Evolutionary conservation across 345 rosid genomes (phyloP).

Genomic region (Xanthoceras sorbifolium): DNA sequence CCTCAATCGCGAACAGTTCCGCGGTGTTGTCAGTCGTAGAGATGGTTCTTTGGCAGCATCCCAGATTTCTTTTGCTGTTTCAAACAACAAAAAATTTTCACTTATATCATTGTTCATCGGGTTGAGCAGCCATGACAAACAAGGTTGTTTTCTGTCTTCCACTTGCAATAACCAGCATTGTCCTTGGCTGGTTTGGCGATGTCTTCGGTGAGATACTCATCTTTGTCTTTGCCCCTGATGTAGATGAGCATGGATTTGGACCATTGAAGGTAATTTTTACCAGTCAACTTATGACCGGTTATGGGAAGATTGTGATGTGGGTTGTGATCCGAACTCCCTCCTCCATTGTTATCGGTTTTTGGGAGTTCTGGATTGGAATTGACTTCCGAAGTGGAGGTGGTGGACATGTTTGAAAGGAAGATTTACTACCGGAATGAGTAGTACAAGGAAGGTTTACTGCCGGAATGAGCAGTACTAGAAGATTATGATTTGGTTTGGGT

Average conservation of each 20-base stretch:
- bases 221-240: neutral
- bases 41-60: neutral
- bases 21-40: neutral
- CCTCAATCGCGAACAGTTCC: neutral
- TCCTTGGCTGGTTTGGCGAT: neutral
- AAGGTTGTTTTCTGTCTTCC: neutral
- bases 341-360: too few relatives aligned
- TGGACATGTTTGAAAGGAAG: too few relatives aligned
- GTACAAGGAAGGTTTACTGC: too few relatives aligned
- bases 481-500: too few relatives aligned
- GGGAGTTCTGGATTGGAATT: too few relatives aligned
- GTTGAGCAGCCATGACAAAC: neutral
- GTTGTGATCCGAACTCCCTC: too few relatives aligned
- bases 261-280: neutral
- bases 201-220: neutral
- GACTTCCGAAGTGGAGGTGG: too few relatives aligned
- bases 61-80: neutral
- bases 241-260: neutral
- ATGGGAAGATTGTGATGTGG: neutral
- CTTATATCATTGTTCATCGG: neutral
- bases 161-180: neutral
- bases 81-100: neutral
- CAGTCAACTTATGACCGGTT: neutral
- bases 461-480: too few relatives aligned
- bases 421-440: too few relatives aligned